Percentiles rank a stretch among this genome's conserved stretches.
Conservation (phyloP, 1,284 basidiomycete species). For the Wolfiporia cocos region DNA sequence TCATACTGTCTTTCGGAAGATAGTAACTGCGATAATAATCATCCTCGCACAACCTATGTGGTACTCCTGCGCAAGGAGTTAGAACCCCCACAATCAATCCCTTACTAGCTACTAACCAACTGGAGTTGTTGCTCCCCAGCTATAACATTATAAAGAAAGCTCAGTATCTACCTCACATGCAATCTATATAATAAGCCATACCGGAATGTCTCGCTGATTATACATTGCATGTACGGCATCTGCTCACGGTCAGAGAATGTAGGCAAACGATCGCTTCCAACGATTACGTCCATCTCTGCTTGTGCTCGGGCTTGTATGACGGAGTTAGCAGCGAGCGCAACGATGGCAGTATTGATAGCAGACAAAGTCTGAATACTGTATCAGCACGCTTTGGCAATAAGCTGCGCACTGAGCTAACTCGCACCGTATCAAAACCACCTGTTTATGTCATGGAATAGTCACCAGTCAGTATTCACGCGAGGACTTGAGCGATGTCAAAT, state of each 20-base stretch:
- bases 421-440: neutral
- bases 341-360: conserved; percentile 8
- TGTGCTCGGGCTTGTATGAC: conserved; percentile 13
- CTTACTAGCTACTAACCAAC: too few species aligned
- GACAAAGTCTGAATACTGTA: conserved; percentile 5
- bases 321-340: conserved; percentile 19
- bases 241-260: conserved; percentile 17
- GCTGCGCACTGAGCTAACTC: neutral
- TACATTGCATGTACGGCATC: conserved; percentile 19
- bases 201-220: conserved; percentile 13
- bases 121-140: too few species aligned
- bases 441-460: too few species aligned
- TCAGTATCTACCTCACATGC: too few species aligned
- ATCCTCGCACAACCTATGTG: conserved; percentile 8
- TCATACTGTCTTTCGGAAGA: conserved; percentile 11
- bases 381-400: neutral
- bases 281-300: conserved; percentile 17
- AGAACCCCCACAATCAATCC: too few species aligned
- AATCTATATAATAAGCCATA: too few species aligned
- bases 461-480: too few species aligned
- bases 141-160: too few species aligned
- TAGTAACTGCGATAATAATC: conserved; percentile 9
- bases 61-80: conserved; percentile 6
- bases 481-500: too few species aligned
- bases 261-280: conserved; percentile 19